These are phyloP conservation scores for Dittrichia graveolens DNA, from an alignment of 129 eudicot species.

Conservation along the genomic window DNA sequence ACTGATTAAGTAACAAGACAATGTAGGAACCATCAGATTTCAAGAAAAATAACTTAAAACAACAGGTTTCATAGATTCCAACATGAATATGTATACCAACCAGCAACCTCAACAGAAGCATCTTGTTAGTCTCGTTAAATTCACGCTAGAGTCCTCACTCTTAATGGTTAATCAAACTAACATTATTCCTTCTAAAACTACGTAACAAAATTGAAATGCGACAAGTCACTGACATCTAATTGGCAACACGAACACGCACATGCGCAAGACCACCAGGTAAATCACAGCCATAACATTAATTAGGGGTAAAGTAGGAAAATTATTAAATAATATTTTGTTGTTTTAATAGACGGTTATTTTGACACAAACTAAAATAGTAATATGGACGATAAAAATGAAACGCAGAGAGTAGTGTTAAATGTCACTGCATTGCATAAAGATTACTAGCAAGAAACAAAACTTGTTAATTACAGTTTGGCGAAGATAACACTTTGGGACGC, in stretches of 20 bases:
- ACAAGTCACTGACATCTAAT: too few species aligned
- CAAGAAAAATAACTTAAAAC: constrained; percentile 3
- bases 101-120: background rate
- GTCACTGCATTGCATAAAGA: background rate
- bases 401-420: background rate
- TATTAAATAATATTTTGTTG: too few species aligned
- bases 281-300: too few species aligned
- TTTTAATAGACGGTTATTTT: too few species aligned
- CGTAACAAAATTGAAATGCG: too few species aligned
- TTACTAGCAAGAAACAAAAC: background rate
- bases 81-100: constrained; percentile 4
- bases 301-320: too few species aligned
- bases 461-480: background rate
- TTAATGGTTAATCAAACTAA: too few species aligned
- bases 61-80: background rate
- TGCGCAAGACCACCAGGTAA: too few species aligned
- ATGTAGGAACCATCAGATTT: background rate
- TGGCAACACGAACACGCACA: too few species aligned
- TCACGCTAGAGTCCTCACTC: background rate
- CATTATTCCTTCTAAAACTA: too few species aligned
- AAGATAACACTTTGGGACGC: background rate
- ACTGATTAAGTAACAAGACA: background rate
- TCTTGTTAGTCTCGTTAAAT: background rate
- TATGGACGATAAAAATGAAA: too few species aligned
- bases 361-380: too few species aligned